Evolutionary conservation across 441 rosid genomes (phyloP), one percentile per base, ranked within the genome.

Genomic region (Kokia cookei): DNA sequence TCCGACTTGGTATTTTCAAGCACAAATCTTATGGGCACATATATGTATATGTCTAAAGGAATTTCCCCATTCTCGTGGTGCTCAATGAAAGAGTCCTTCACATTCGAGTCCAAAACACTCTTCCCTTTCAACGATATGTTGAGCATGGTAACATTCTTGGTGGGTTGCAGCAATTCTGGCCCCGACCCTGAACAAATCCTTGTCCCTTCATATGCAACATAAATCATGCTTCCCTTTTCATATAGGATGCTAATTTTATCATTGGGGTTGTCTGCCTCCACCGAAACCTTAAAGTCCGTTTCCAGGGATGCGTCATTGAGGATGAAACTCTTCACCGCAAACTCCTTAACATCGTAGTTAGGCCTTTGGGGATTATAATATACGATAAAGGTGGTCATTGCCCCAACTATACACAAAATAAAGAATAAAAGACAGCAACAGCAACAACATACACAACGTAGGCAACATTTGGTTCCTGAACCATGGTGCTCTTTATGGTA

Each of bases 51-150:
- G 7, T 51, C 24, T 7, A 51, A 51, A 15, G 60, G 60, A 19
- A 89, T 80, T 64, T 22, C 65, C 73, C 86, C 85, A 5, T 77
- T 45, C 57, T 15, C n/a, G 24, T 51, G 57, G 3, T 51, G 22
- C 17, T 5, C 17, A 8, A 5, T 19, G 19, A 51, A 2, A 15
- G 57, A n/a, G 22, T 51, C 57, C 22, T 4, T 7, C 22, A 51
- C n/a, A 51, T 19, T 51, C 8, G n/a, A 9, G 24, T 19, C 15
- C 22, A n/a, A 17, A 17, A n/a, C 57, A 19, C 0, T n/a, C 22
- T 51, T 15, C 57, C 57, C 57, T 51, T n/a, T 7, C 57, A 51
- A 51, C 57, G n/a, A 51, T 6, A n/a, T 19, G 57, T 51, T 15
- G 22, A 51, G 9, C 57, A 51, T 51, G 22, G 57, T 51, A n/a